Percentiles rank a stretch among this genome's conserved stretches.
Conservation (phyloP, 2,329 filamentous ascomycete genomes). For the Fusarium sororula region DNA sequence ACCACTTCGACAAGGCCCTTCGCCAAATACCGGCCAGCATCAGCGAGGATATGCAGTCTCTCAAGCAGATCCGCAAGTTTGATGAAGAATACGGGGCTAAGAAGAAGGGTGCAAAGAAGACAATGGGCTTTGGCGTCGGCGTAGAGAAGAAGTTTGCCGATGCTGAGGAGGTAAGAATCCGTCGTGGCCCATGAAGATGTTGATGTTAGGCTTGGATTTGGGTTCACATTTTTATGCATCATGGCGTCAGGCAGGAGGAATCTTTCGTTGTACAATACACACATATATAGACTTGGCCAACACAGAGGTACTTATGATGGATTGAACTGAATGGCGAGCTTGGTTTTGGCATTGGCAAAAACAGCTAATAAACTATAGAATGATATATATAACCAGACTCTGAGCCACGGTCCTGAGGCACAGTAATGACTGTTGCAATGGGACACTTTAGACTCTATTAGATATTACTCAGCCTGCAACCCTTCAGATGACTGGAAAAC, state of each 20-base stretch:
- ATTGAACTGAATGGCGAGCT: neutral
- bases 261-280: constrained; percentile 18
- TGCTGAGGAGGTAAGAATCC: constrained; percentile 57
- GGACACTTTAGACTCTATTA: neutral
- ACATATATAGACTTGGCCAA: constrained; percentile 30
- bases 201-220: neutral
- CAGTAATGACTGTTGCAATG: neutral
- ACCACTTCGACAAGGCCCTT: constrained; percentile 87
- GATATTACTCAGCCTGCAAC: neutral
- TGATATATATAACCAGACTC: neutral
- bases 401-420: neutral
- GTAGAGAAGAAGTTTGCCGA: constrained; percentile 48
- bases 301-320: constrained; percentile 1
- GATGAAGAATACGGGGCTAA: constrained; percentile 94
- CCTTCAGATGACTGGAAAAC: neutral
- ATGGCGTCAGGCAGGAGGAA: constrained; percentile 10
- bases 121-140: constrained; percentile 68
- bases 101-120: constrained; percentile 68
- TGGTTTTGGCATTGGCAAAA: neutral
- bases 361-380: neutral
- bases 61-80: constrained; percentile 90
- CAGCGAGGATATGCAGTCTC: constrained; percentile 88
- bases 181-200: constrained; percentile 36
- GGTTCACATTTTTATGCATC: neutral
- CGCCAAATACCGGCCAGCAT: constrained; percentile 92